These are phyloP conservation scores for Silene noctiflora DNA, from an alignment of 179 eudicot species.

Conservation along the genomic window DNA sequence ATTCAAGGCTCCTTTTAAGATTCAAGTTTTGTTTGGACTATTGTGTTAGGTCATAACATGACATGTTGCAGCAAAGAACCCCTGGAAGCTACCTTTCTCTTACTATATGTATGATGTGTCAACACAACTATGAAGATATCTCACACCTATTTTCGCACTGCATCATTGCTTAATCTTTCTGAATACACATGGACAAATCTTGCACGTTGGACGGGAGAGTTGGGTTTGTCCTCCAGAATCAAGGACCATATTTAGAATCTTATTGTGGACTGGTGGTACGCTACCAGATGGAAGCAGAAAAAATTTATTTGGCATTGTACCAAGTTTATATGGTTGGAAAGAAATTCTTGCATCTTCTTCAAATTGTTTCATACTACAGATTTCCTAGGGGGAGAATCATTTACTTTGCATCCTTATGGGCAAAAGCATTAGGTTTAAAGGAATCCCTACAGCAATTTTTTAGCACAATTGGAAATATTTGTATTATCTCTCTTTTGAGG, in stretches of 20 bases:
- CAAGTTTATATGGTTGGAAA: no score
- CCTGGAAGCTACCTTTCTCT: neutral
- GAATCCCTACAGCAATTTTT: neutral
- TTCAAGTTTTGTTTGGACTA: no score
- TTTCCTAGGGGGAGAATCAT: neutral
- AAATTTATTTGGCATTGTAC: no score
- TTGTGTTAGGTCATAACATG: no score
- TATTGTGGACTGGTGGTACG: no score
- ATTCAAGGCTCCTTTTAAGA: no score
- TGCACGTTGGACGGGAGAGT: no score
- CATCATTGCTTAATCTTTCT: neutral
- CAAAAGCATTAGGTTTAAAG: neutral
- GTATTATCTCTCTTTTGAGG: neutral
- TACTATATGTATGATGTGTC: neutral
- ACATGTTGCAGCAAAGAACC: neutral
- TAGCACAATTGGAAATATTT: neutral
- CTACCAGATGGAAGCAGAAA: no score
- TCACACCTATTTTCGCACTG: conserved; percentile 1
- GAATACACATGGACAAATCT: neutral
- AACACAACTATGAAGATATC: neutral
- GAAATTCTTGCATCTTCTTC: no score
- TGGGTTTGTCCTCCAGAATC: no score
- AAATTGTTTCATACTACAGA: no score
- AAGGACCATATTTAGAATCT: no score
- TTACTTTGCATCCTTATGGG: neutral